phyloP scores from a whole-genome alignment of 176 grass and related monocot genomes.

The Aegilops longissima region DNA sequence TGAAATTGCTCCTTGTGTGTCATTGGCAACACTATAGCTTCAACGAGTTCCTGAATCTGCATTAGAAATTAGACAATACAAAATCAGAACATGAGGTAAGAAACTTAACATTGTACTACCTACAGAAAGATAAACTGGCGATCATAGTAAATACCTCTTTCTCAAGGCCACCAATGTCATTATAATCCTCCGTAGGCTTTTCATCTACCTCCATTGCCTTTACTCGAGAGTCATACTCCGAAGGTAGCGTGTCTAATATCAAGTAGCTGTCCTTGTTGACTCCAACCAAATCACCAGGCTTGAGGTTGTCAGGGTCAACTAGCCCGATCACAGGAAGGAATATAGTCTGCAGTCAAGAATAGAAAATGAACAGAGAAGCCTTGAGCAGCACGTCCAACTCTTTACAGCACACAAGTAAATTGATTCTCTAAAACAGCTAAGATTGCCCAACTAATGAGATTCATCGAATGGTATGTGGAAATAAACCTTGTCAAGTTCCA shows the following conservation, averaged over 20 bases:
- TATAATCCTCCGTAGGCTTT: slow-evolving; percentile 93
- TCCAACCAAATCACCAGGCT: slow-evolving; percentile 85
- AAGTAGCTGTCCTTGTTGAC: slow-evolving; percentile 90
- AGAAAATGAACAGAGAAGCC: not conserved
- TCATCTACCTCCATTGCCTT: slow-evolving; percentile 97
- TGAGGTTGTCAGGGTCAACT: slow-evolving; percentile 90
- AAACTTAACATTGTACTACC: not conserved
- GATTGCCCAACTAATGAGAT: not conserved
- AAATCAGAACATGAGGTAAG: slow-evolving; percentile 5
- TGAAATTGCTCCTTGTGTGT: slow-evolving; percentile 75
- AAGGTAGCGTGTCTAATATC: slow-evolving; percentile 83
- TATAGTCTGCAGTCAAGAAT: slow-evolving; percentile 61
- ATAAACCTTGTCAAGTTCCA: not conserved
- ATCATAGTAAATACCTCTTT: slow-evolving; percentile 62
- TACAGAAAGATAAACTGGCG: not conserved
- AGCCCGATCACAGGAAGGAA: slow-evolving; percentile 84
- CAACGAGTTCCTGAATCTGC: slow-evolving; percentile 75
- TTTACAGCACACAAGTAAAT: not conserved
- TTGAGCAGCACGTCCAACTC: not conserved
- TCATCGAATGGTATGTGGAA: not conserved
- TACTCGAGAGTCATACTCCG: slow-evolving; percentile 81
- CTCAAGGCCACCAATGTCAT: slow-evolving; percentile 91
- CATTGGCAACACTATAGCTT: slow-evolving; percentile 78
- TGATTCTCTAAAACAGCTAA: not conserved
- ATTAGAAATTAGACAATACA: slow-evolving; percentile 25